Percentiles rank a stretch among this genome's conserved stretches.
Evolutionary conservation across 2,329 filamentous ascomycete species (phyloP).

Genomic region (Plectosphaerella plurivora): DNA sequence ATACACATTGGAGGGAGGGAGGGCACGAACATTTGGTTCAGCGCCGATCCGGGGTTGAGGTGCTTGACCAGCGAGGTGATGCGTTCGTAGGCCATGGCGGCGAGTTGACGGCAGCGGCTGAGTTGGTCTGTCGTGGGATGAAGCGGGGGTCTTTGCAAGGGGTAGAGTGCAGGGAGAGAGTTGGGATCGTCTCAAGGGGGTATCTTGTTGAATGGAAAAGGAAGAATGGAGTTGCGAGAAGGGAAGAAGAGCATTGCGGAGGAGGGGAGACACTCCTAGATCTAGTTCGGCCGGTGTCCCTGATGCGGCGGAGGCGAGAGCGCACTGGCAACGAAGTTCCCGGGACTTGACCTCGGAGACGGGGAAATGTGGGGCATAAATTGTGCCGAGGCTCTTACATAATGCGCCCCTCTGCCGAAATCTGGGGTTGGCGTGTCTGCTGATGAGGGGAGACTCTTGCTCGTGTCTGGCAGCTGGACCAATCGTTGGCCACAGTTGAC

Average conservation of each 20-base stretch:
- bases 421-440: not conserved
- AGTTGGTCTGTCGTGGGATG: not conserved
- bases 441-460: no score
- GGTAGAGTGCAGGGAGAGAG: not conserved
- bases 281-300: constrained; percentile 4
- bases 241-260: not conserved
- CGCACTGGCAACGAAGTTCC: constrained; percentile 5
- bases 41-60: constrained; percentile 66
- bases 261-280: constrained; percentile 1
- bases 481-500: no score
- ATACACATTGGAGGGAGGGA: not conserved
- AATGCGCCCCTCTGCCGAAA: not conserved
- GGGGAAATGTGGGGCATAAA: not conserved
- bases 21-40: constrained; percentile 69
- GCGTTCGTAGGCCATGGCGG: constrained; percentile 75
- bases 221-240: not conserved
- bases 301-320: not conserved
- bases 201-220: not conserved
- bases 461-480: no score
- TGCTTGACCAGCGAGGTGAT: constrained; percentile 86
- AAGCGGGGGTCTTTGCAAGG: not conserved
- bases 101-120: not conserved
- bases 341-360: constrained; percentile 3
- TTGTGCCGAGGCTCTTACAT: constrained; percentile 2
- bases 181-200: not conserved